Evolutionary conservation across 1,139 yeast species (phyloP), one percentile per base, ranked within the genome.

Genomic region (Yamadazyma sp.): DNA sequence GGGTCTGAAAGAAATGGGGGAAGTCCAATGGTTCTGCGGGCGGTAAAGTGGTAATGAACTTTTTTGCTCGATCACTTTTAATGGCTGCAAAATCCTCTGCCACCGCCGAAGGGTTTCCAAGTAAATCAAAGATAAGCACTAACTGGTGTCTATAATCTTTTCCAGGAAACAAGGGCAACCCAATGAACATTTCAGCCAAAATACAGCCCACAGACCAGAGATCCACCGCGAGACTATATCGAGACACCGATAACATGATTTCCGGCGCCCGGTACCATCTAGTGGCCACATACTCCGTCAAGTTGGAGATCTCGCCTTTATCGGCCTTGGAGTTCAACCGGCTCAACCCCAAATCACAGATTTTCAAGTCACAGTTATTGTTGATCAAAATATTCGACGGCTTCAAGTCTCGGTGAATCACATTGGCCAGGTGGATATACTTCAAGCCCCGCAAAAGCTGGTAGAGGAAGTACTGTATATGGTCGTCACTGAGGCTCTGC

Each of bases 261-360:
- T 84, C 92, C 0, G 89, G 90, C 0, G 89, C 89, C 44, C 90
- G 65, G 54, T 83, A 83, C 90, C 90, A 83, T 51, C 90, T 67
- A 2, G 92, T 83, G 1, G 89, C 89, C 6, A 83, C 90, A 47
- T 83, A 83, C 54, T 83, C 89, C 0, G 89, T 82, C 73, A 60
- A 31, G 16, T 35, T 38, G 20, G 66, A 62, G 41, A 70, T 61
- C 7, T 9, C 3, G 3, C 60, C 63, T 28, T 60, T 61, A 9
- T 61, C 53, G 2, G 61, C 54, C 6, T 38, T 42, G 6, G 33
- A 40, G 20, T 59, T 60, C 11, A 63, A 61, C 11, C 74, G 57
- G 43, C 81, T 62, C 22, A 79, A 54, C 9, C 87, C 85, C 53
- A 75, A 73, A 53, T 75, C 81, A 56, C 80, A 75, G 27, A 75